Percentiles rank a stretch among this genome's conserved stretches.
These are phyloP conservation scores for Citrus sinensis DNA, from an alignment of 345 rosid genomes.

Conservation along the genomic window DVS_A1.0 CM039161.1:3114501-3115000, in stretches of 20 bases:
- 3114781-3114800: neutral
- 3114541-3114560: conserved; percentile 56
- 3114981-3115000: neutral
- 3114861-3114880: conserved; percentile 96
- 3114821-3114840: neutral
- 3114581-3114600: neutral
- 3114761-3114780: neutral
- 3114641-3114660: conserved; percentile 56
- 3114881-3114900: conserved; percentile 86
- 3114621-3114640: conserved; percentile 33
- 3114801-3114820: neutral
- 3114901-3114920: conserved; percentile 88
- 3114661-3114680: conserved; percentile 54
- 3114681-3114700: conserved; percentile 57
- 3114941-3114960: neutral
- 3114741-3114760: neutral
- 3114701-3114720: conserved; percentile 16
- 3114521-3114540: conserved; percentile 61
- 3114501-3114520: conserved; percentile 58
- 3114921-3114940: conserved; percentile 94
- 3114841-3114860: conserved; percentile 60
- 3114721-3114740: neutral
- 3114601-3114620: neutral
- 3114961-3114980: neutral
- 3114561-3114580: neutral